These are phyloP conservation scores for Rhizophora apiculata DNA, from an alignment of 345 rosid genomes.

Conservation along the genomic window DNA sequence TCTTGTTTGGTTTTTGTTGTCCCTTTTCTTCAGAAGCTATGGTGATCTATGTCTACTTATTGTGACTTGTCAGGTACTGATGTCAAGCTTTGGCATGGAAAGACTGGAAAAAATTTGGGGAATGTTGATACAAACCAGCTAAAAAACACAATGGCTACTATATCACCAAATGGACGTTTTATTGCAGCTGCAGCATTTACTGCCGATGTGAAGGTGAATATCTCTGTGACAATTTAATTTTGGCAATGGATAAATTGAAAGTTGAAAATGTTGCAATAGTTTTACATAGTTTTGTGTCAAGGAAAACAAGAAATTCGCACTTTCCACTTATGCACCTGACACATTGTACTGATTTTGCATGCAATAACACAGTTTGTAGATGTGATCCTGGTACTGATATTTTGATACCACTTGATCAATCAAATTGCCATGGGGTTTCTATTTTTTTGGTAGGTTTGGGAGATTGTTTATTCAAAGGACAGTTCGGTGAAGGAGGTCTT, in stretches of 20 bases:
- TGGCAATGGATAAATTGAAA: background rate
- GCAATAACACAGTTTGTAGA: too few relatives aligned
- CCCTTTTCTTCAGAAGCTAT: background rate
- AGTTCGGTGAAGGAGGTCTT: conserved; percentile 89
- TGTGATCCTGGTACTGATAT: too few relatives aligned
- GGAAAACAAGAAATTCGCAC: background rate
- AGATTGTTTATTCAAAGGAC: conserved; percentile 88
- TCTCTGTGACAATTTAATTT: background rate
- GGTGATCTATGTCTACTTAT: conserved; percentile 6
- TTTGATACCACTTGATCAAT: too few relatives aligned
- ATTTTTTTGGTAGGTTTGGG: conserved; percentile 72
- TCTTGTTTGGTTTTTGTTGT: background rate
- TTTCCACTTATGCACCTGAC: background rate
- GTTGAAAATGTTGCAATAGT: too few relatives aligned
- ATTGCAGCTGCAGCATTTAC: conserved; percentile 98
- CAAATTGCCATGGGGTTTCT: conserved; percentile 14
- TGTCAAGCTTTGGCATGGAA: conserved; percentile 92
- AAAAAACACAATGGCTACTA: conserved; percentile 82
- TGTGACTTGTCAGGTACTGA: conserved; percentile 66
- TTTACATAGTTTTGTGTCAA: background rate
- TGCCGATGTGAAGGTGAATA: conserved; percentile 90
- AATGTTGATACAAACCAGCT: conserved; percentile 91
- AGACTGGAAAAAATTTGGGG: conserved; percentile 76
- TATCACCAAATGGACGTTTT: conserved; percentile 97
- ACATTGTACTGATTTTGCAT: too few relatives aligned